phyloP scores from a whole-genome alignment of 176 grass and related monocot genomes.

The Ensete ventricosum region DNA sequence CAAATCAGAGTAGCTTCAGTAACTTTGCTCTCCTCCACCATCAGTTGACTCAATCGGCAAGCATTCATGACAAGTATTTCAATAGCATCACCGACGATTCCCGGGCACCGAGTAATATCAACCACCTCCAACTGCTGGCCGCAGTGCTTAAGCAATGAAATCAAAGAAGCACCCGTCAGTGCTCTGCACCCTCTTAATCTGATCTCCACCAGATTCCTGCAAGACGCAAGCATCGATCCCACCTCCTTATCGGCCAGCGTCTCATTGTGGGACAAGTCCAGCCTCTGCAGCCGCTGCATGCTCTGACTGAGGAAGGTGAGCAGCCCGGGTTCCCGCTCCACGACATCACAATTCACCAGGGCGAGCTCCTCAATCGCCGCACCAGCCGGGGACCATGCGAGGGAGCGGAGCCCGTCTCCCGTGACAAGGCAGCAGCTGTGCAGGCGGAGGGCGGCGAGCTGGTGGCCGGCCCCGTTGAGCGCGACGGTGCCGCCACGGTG shows the following conservation, averaged over 20 bases:
- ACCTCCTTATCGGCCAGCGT: slow-evolving; percentile 61
- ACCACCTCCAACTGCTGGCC: slow-evolving; percentile 48
- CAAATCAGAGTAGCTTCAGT: slow-evolving; percentile 31
- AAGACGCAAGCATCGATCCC: slow-evolving; percentile 72
- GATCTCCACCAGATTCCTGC: slow-evolving; percentile 59
- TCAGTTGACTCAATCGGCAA: slow-evolving; percentile 39
- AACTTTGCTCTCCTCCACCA: slow-evolving; percentile 44
- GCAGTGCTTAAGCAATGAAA: slow-evolving; percentile 56
- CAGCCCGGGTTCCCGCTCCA: slow-evolving; percentile 65
- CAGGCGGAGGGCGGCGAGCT: slow-evolving; percentile 49
- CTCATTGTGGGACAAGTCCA: slow-evolving; percentile 85
- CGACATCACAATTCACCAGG: slow-evolving; percentile 72
- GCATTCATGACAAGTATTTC: slow-evolving; percentile 40
- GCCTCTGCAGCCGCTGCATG: slow-evolving; percentile 48
- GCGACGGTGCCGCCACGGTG: background rate
- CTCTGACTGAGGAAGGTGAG: slow-evolving; percentile 79
- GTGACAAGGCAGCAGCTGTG: slow-evolving; percentile 91
- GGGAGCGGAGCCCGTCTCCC: slow-evolving; percentile 70
- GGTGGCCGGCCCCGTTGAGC: background rate
- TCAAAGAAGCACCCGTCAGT: slow-evolving; percentile 32
- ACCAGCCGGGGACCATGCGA: slow-evolving; percentile 42
- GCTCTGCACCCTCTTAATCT: slow-evolving; percentile 52
- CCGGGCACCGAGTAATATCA: slow-evolving; percentile 48
- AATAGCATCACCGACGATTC: slow-evolving; percentile 28
- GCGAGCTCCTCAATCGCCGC: slow-evolving; percentile 69